These are phyloP conservation scores for Bruguiera parviflora DNA, from an alignment of 345 rosid genomes.

Conservation along the genomic window DNA sequence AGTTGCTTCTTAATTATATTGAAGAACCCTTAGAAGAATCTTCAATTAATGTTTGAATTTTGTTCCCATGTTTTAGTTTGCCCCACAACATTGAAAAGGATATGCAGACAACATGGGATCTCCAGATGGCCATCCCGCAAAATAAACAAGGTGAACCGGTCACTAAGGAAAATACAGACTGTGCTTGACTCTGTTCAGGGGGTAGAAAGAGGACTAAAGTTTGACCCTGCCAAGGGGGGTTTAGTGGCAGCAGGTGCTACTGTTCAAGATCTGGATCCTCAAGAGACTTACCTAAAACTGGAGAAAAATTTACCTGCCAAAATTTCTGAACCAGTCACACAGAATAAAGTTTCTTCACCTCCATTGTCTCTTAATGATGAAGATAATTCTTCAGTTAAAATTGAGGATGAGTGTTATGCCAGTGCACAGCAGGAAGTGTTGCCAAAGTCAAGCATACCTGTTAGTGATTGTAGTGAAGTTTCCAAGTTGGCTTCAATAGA, in stretches of 20 bases:
- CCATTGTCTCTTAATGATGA: constrained; percentile 22
- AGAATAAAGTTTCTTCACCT: constrained; percentile 16
- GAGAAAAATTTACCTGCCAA: constrained; percentile 17
- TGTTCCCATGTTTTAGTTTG: constrained; percentile 52
- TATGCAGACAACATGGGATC: constrained; percentile 93
- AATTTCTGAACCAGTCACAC: constrained; percentile 23
- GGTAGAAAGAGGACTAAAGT: constrained; percentile 74
- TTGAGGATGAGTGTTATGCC: constrained; percentile 42
- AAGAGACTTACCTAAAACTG: constrained; percentile 25
- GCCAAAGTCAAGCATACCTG: constrained; percentile 10
- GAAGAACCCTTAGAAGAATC: not conserved
- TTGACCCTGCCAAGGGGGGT: constrained; percentile 63
- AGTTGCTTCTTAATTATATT: no score
- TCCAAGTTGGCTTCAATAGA: constrained; percentile 26
- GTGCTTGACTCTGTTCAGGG: constrained; percentile 88
- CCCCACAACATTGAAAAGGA: constrained; percentile 90
- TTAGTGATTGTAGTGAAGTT: constrained; percentile 29
- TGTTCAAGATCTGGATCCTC: constrained; percentile 41
- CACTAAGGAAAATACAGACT: constrained; percentile 70
- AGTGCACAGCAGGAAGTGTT: constrained; percentile 17
- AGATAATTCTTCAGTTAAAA: constrained; percentile 36
- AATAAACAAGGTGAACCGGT: constrained; percentile 85
- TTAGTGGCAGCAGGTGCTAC: constrained; percentile 57
- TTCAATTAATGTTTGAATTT: constrained; percentile 10
- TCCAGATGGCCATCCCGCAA: constrained; percentile 95